These are phyloP conservation scores for Cymbidium sinense DNA, from an alignment of 106 monocot genomes.

Conservation along the genomic window DNA sequence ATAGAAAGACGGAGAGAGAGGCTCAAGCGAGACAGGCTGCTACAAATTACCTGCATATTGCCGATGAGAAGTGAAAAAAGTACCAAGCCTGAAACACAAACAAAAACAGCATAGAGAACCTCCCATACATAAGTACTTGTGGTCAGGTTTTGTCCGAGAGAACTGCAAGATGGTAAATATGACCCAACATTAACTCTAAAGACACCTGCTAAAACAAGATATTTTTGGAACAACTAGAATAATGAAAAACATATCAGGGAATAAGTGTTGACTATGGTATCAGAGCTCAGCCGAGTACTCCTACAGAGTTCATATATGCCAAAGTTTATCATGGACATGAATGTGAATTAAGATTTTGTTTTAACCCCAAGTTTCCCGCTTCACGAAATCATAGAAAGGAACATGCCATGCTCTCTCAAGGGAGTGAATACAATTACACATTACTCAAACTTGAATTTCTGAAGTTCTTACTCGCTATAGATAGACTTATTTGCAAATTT, in stretches of 20 bases:
- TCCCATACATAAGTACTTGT: constrained; percentile 79
- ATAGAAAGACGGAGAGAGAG: neutral
- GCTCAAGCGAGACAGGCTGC: neutral
- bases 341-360: neutral
- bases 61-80: constrained; percentile 91
- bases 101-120: constrained; percentile 64
- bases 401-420: neutral
- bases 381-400: neutral
- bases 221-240: neutral
- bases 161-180: constrained; percentile 38
- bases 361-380: neutral
- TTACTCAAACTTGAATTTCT: neutral
- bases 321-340: neutral
- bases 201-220: neutral
- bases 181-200: neutral
- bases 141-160: constrained; percentile 77
- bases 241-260: neutral
- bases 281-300: neutral
- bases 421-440: neutral
- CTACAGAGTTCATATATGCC: neutral
- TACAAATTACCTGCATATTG: constrained; percentile 73
- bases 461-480: neutral
- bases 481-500: neutral
- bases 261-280: neutral
- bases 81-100: constrained; percentile 74